These are phyloP conservation scores for Nitzschia palea DNA, from an alignment of 108 stramenopile species.

Conservation along the genomic window DNA sequence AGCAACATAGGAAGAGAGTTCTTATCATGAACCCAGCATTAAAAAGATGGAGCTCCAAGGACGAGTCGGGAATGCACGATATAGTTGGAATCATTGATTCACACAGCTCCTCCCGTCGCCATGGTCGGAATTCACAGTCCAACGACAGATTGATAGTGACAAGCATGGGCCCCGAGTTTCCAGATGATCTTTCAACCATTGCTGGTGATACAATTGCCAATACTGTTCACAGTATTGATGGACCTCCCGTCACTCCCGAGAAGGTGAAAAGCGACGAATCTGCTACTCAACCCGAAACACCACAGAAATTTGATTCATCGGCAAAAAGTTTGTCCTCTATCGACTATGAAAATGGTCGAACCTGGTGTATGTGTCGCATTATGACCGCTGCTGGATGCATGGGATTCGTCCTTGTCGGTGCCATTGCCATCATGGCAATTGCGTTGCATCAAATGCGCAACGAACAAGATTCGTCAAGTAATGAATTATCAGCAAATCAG, in stretches of 20 bases:
- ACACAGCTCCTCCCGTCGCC: too few relatives aligned
- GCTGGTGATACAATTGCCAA: background rate
- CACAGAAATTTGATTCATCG: background rate
- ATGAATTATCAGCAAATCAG: too few relatives aligned
- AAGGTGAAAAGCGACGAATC: background rate
- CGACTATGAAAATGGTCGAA: too few relatives aligned
- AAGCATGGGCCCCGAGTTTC: constrained; percentile 4
- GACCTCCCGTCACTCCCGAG: background rate
- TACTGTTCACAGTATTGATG: background rate
- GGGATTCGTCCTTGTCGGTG: background rate
- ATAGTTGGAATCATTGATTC: background rate
- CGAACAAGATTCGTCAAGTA: background rate
- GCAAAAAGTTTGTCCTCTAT: too few relatives aligned
- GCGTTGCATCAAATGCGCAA: background rate
- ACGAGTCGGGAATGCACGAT: constrained; percentile 1
- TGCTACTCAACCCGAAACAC: constrained; percentile 5
- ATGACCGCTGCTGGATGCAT: background rate
- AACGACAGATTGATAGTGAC: background rate
- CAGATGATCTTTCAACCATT: constrained; percentile 17
- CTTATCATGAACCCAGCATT: background rate
- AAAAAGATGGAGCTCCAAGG: background rate
- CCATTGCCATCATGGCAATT: constrained; percentile 9
- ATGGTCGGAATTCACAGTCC: too few relatives aligned
- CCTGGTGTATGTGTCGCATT: background rate
- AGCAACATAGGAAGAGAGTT: background rate